Evolutionary conservation across 2,329 filamentous ascomycete genomes (phyloP).

Genomic region (Pestalotiopsis sp.): DNA sequence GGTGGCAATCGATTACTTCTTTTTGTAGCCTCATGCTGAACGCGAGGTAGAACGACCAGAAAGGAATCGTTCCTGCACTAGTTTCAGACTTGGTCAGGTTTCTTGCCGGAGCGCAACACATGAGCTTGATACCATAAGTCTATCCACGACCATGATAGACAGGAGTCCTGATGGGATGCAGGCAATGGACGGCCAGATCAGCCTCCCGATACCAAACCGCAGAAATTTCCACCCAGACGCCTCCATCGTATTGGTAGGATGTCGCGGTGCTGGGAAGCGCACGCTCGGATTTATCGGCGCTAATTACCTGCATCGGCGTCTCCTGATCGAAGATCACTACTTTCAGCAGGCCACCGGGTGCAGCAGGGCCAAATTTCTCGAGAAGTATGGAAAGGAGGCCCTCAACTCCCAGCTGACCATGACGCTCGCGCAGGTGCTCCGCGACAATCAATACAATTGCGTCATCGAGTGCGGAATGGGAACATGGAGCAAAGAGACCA

Average conservation of each 20-base stretch:
- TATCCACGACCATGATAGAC: not conserved
- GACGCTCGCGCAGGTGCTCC: slow-evolving; percentile 63
- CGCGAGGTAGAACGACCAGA: not conserved
- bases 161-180: not conserved
- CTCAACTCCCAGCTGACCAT: slow-evolving; percentile 65
- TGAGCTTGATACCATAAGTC: not conserved
- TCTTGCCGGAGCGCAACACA: not conserved
- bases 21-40: not conserved
- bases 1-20: not conserved
- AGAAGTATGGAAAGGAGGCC: slow-evolving; percentile 59
- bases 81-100: not conserved
- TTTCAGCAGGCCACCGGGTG: slow-evolving; percentile 68
- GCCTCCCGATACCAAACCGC: slow-evolving; percentile 30
- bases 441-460: slow-evolving; percentile 59
- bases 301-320: slow-evolving; percentile 64
- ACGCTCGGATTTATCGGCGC: slow-evolving; percentile 74
- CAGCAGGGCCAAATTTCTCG: slow-evolving; percentile 61
- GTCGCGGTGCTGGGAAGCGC: slow-evolving; percentile 72
- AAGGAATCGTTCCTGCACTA: not conserved
- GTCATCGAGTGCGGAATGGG: slow-evolving; percentile 72
- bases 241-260: slow-evolving; percentile 72
- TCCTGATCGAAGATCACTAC: slow-evolving; percentile 69
- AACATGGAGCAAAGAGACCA: slow-evolving; percentile 63
- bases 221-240: slow-evolving; percentile 59
- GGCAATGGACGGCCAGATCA: not conserved